A percentile compares a stretch with the other conserved stretches of the same genome.
These are phyloP conservation scores for Exophiala phaeomuriformis DNA, from an alignment of 2,329 filamentous ascomycete genomes.

Conservation along the genomic window DNA sequence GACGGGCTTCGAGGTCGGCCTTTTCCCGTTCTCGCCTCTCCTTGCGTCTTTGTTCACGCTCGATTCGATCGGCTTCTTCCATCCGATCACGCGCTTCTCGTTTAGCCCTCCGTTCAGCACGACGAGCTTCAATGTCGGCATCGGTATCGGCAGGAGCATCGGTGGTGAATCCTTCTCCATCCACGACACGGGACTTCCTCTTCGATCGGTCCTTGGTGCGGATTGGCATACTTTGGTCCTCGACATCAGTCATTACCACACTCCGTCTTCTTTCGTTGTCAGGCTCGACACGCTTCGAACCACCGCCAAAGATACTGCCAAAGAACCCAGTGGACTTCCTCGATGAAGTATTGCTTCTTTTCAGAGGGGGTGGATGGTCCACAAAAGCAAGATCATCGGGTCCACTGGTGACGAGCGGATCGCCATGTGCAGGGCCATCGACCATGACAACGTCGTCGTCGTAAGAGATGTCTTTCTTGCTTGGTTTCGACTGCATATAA, in stretches of 20 bases:
- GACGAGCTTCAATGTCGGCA: slow-evolving; percentile 54
- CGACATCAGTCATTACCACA: slow-evolving; percentile 23
- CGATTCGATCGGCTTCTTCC: slow-evolving; percentile 33
- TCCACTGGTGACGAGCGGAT: slow-evolving; percentile 39
- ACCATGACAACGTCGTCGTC: slow-evolving; percentile 50
- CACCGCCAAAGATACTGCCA: slow-evolving; percentile 60
- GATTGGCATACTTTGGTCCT: slow-evolving; percentile 22
- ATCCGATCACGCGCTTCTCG: slow-evolving; percentile 40
- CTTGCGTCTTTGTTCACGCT: slow-evolving; percentile 32
- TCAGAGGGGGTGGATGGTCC: slow-evolving; percentile 47
- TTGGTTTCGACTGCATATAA: slow-evolving; percentile 28
- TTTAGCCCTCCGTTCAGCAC: slow-evolving; percentile 55
- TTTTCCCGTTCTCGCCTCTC: slow-evolving; percentile 47
- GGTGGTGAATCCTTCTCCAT: slow-evolving; percentile 41
- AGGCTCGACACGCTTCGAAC: slow-evolving; percentile 39
- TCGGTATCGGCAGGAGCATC: slow-evolving; percentile 47
- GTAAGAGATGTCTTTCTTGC: slow-evolving; percentile 30
- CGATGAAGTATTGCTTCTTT: slow-evolving; percentile 53
- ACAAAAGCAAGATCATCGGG: slow-evolving; percentile 48
- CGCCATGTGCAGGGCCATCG: slow-evolving; percentile 43
- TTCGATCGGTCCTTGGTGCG: slow-evolving; percentile 33
- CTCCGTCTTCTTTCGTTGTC: slow-evolving; percentile 26
- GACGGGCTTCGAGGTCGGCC: slow-evolving; percentile 50
- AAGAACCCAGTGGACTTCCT: slow-evolving; percentile 52
- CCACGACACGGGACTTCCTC: slow-evolving; percentile 41